These are phyloP conservation scores for Xylaria arbuscula DNA, from an alignment of 2,329 filamentous ascomycete genomes.

Conservation along the genomic window DNA sequence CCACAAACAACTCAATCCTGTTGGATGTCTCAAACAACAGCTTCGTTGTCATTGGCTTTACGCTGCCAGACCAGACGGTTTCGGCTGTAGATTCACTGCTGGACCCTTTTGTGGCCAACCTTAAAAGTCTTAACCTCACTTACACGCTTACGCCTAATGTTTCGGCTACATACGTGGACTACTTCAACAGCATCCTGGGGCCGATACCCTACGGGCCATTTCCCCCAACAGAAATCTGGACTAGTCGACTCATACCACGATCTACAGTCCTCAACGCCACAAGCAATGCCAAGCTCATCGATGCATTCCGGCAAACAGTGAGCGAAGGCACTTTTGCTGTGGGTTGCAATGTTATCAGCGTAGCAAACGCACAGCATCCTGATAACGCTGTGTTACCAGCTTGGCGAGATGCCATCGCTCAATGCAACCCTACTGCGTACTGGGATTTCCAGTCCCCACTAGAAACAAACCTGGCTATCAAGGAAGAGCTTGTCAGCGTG, in stretches of 20 bases:
- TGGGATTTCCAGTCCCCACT: conserved; percentile 41
- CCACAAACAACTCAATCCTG: background rate
- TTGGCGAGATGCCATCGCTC: conserved; percentile 31
- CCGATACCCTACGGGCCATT: conserved; percentile 31
- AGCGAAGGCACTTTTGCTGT: conserved; percentile 16
- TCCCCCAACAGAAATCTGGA: conserved; percentile 13
- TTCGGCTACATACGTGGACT: conserved; percentile 15
- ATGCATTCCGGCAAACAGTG: background rate
- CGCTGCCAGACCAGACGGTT: background rate
- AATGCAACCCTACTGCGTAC: background rate
- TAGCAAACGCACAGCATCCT: conserved; percentile 12
- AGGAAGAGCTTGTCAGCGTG: conserved; percentile 2
- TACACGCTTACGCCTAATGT: conserved; percentile 21
- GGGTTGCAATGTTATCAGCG: conserved; percentile 25
- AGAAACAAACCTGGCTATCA: conserved; percentile 41
- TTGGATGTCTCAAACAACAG: background rate
- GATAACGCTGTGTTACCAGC: conserved; percentile 35
- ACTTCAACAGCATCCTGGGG: conserved; percentile 17
- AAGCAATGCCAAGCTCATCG: background rate
- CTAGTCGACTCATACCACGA: conserved; percentile 27
- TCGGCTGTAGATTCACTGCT: background rate
- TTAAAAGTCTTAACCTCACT: background rate
- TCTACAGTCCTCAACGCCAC: conserved; percentile 16
- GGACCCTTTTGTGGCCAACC: background rate
- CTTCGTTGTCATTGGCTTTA: conserved; percentile 3